Base-by-base conservation (phyloP, 2,329 filamentous ascomycete species). In the Sporothrix pallida region DNA sequence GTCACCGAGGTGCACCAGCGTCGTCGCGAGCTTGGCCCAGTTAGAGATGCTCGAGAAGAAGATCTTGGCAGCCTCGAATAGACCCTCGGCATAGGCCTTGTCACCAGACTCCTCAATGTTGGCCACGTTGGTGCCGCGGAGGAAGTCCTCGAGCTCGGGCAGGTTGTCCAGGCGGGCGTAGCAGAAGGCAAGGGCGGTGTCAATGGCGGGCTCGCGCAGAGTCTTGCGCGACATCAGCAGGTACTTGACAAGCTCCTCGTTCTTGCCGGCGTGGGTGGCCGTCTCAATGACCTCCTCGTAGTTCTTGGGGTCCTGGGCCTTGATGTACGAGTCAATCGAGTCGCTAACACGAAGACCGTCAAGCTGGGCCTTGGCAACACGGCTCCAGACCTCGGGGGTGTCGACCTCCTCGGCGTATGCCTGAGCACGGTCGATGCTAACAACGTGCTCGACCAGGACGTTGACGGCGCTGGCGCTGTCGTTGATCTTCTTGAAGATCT, bases 11-110 rank as follows among this genome's bases (percentile, higher is more conserved):
- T 98, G 94, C n/a, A 99, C 96, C 75, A 98, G 89, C 12, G 96
- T 99, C 12, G 96, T 98, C 15, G 96, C 95, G 79, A 99, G 91
- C 87, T 99, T 99, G 73, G 95, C 95, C 96, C 96, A 99, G 88
- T 99, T 99, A 72, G 96, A 99, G 81, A 99, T 97, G 85, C 93
- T 98, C 73, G 90, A 94, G 86, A 91, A 99, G 88, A 98, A 99
- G 80, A 99, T 98, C 89, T 99, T 99, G 77, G 96, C 94, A 60
- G 96, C 96, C 86, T 98, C 92, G 80, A 96, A 95, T 80, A 93
- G 91, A 75, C 95, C 95, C 84, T 99, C 96, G 76, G 91, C 92
- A 78, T 97, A 98, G 26, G 96, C 95, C 87, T 98, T 98, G 87
- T 99, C 96, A 86, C 96, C 96, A 74, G 94, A 98, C 78, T 96